Evolutionary conservation across 768 basidiomycete genomes (phyloP), one percentile per base, ranked within the genome.

Genomic region (Termitomyces sp.): DNA sequence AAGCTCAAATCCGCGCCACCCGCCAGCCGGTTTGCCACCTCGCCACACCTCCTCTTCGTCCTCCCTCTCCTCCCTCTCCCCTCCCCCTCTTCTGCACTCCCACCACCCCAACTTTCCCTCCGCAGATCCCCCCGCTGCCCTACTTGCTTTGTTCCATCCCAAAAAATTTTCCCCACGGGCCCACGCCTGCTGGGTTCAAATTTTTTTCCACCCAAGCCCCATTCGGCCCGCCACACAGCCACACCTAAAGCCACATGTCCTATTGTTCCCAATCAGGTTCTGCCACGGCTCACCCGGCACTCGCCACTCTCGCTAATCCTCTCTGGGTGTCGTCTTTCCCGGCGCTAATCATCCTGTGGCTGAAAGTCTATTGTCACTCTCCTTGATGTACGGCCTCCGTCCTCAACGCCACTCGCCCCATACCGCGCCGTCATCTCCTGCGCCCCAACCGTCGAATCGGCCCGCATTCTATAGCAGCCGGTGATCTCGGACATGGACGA

Each of bases 151-250:
- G 32, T 48, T 25, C 36, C 38, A 20, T 6, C 25, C 17, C 15
- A 0, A 15, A 31, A 42, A 9, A 9, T n/a, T 56, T 56, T 31
- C 32, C 56, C 43, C 56, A 56, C 56, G 56, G 55, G 5, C 55
- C 55, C 56, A 56, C 40, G 10, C 40, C 15, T 56, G 45, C 56
- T 55, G 54, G 40, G 54, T 55, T 55, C 43, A 36, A 57, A 57
- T 15, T 57, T 57, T 57, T 57, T 57, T 48, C 34, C 42, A 32
- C 48, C 12, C 15, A 53, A n/a, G 9, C 37, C 52, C 52, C 52
- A 54, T 54, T 57, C 56, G 56, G 56, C 8, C 56, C 56, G 56
- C 56, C 56, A 57, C 56, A 57, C 56, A 57, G 56, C 56, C 56
- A 57, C 56, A 46, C 5, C 43, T 0, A 25, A 25, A 56, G 43